A percentile compares a stretch with the other conserved stretches of the same genome.
Conservation (phyloP, 495 filamentous ascomycete species). For the Penicillium salamii region DNA sequence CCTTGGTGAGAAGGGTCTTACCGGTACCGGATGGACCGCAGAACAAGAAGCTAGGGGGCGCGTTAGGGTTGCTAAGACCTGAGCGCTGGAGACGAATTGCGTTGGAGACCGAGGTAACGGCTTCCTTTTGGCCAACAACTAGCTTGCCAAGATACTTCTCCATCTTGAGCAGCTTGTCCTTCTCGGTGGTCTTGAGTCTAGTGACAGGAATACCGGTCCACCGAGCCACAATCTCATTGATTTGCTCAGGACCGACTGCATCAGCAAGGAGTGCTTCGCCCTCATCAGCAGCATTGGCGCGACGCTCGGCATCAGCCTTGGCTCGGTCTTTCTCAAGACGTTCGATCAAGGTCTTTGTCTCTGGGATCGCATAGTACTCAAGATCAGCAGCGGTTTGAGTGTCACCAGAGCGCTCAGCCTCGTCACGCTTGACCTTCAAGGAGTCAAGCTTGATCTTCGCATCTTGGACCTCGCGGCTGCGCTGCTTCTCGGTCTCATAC, state of each 20-base stretch:
- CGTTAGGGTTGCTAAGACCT: slow-evolving; percentile 90
- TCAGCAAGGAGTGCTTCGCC: slow-evolving; percentile 77
- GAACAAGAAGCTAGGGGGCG: slow-evolving; percentile 96
- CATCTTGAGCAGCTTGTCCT: slow-evolving; percentile 95
- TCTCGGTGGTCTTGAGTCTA: slow-evolving; percentile 88
- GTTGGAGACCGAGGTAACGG: slow-evolving; percentile 90
- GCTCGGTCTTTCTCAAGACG: slow-evolving; percentile 78
- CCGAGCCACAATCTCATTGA: slow-evolving; percentile 95
- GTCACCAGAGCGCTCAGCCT: slow-evolving; percentile 84
- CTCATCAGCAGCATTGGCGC: slow-evolving; percentile 49
- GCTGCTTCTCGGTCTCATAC: slow-evolving; percentile 86
- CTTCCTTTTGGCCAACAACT: slow-evolving; percentile 92
- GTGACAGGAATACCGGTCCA: slow-evolving; percentile 98
- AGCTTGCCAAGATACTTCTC: slow-evolving; percentile 77
- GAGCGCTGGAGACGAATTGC: slow-evolving; percentile 93
- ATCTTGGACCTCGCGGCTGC: slow-evolving; percentile 88
- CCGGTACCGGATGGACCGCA: slow-evolving; percentile 97
- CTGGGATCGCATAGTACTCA: slow-evolving; percentile 95
- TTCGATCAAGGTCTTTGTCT: slow-evolving; percentile 76
- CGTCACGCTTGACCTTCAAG: slow-evolving; percentile 84
- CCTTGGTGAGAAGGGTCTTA: slow-evolving; percentile 95
- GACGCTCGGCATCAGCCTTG: slow-evolving; percentile 70
- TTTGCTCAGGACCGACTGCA: slow-evolving; percentile 93
- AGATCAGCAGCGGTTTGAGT: slow-evolving; percentile 82
- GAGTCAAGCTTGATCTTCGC: slow-evolving; percentile 91